Percentiles rank a stretch among this genome's conserved stretches.
Conservation (phyloP, 2,329 filamentous ascomycete genomes). For the Clonostachys chloroleuca region DNA sequence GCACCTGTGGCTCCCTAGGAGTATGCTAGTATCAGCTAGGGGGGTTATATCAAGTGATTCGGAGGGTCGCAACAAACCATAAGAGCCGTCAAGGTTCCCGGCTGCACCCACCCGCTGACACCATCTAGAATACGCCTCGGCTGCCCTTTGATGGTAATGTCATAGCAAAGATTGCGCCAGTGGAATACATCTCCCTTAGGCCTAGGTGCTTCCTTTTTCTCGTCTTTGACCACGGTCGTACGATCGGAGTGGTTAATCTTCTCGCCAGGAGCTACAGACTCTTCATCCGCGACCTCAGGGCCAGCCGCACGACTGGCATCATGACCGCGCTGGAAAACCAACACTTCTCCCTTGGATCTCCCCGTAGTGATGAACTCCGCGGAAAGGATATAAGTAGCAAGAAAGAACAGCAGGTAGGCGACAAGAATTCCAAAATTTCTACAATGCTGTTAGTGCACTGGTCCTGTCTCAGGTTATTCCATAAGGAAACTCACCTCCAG, state of each 20-base stretch:
- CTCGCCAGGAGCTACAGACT: too few species aligned
- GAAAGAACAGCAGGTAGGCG: conserved; percentile 59
- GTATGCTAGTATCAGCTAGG: conserved; percentile 28
- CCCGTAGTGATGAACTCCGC: conserved; percentile 62
- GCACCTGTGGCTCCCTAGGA: conserved; percentile 32
- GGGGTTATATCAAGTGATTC: too few species aligned
- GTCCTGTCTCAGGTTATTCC: not conserved
- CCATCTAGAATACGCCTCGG: conserved; percentile 54
- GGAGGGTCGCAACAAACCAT: conserved; percentile 58
- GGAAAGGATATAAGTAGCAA: conserved; percentile 55
- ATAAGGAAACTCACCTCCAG: conserved; percentile 36
- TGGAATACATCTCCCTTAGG: conserved; percentile 45
- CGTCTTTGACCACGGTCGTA: too few species aligned
- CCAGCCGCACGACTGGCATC: conserved; percentile 22
- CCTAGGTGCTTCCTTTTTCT: too few species aligned
- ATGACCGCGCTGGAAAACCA: conserved; percentile 62
- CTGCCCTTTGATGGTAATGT: conserved; percentile 68
- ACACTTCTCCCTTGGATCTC: conserved; percentile 72
- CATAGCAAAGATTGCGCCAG: conserved; percentile 66
- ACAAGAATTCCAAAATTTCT: conserved; percentile 69
- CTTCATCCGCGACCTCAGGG: too few species aligned
- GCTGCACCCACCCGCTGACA: conserved; percentile 74
- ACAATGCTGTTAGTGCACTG: not conserved
- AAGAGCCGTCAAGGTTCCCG: conserved; percentile 73
- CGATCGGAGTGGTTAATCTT: too few species aligned